Base-by-base conservation (phyloP, 495 filamentous ascomycete genomes). In the Trypethelium eluteriae region DNA sequence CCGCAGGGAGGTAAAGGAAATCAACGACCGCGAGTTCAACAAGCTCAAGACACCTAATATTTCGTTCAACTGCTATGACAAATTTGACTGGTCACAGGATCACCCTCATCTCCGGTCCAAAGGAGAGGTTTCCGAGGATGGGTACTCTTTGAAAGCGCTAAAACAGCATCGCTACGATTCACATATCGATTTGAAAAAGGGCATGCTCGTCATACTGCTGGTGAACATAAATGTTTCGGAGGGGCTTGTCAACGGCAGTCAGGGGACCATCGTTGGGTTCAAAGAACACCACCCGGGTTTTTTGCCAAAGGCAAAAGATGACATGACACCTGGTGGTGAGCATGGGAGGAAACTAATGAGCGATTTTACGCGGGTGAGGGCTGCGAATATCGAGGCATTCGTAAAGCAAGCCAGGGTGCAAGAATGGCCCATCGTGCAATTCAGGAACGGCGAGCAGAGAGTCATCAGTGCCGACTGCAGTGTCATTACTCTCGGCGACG, bases 211-310 rank as follows among this genome's bases (percentile, higher is more conserved):
- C 44, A 75, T 83, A 36, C 73, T 84, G 2, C 73, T 82, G 9
- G 68, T 72, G 11, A 84, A 84, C 66, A 70, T 82, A 2, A 73
- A 76, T 39, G 36, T 71, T 16, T 6, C 47, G 1, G 16, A 39
- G 0, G 74, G 76, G 1, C 76, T 84, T 3, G 80, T 81, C 4
- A 84, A 84, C 63, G 82, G 82, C 14, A 79, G 78, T 10, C 82
- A 81, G 67, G 82, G 82, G 2, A 65, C 73, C 6, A 76, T 84
- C 25, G 63, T 76, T 34, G 76, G 76, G 0, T 84, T 83, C 63
- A 66, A 72, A 53, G n/a, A 62, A 6, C 62, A 69, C 44, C 63
- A 73, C 10, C 41, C 50, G 5, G 38, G 62, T 0, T 49, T 61
- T 32, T 38, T 74, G 56, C 68, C 66, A 36, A 67, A 62, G 53